Evolutionary conservation across 192 early-diverging fungal species (phyloP).

Genomic region (Backusella australiensis): DNA sequence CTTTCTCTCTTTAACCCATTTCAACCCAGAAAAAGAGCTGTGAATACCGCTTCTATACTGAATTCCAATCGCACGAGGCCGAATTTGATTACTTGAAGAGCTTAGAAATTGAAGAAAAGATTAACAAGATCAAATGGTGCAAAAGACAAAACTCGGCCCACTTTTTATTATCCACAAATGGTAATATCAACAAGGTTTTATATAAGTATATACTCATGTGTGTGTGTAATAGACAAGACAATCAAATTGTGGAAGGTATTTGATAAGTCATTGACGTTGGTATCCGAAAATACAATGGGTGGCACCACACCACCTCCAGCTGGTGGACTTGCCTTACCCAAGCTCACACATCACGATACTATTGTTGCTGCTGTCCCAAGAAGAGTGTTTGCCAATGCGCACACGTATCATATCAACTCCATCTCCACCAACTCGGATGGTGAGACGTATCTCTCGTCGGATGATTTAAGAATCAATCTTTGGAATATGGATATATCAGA

Average conservation of each 20-base stretch:
- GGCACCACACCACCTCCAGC: constrained; percentile 37
- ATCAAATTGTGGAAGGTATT: constrained; percentile 95
- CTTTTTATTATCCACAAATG: constrained; percentile 96
- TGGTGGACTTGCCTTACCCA: constrained; percentile 66
- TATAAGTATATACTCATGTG: too few species aligned
- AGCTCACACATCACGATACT: constrained; percentile 78
- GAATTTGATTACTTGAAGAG: constrained; percentile 99
- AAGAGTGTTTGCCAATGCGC: constrained; percentile 88
- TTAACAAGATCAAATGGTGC: constrained; percentile 99
- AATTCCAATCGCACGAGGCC: constrained; percentile 99
- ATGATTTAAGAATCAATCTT: constrained; percentile 88
- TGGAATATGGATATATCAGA: constrained; percentile 89
- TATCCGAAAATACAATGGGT: constrained; percentile 79
- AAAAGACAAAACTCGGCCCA: constrained; percentile 93
- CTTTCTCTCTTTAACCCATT: background rate
- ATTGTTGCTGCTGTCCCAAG: constrained; percentile 85
- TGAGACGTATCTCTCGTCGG: constrained; percentile 88
- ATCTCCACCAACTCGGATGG: constrained; percentile 91
- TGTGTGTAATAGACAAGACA: constrained; percentile 54
- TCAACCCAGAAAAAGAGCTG: constrained; percentile 90
- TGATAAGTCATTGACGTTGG: constrained; percentile 87
- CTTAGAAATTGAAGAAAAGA: constrained; percentile 99
- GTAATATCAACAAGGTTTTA: constrained; percentile 34
- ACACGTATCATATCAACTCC: constrained; percentile 94
- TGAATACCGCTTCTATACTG: constrained; percentile 99